A percentile compares a stretch with the other conserved stretches of the same genome.
Evolutionary conservation across 2,329 filamentous ascomycete genomes (phyloP).

Genomic region (Chaetomium sp.): DNA sequence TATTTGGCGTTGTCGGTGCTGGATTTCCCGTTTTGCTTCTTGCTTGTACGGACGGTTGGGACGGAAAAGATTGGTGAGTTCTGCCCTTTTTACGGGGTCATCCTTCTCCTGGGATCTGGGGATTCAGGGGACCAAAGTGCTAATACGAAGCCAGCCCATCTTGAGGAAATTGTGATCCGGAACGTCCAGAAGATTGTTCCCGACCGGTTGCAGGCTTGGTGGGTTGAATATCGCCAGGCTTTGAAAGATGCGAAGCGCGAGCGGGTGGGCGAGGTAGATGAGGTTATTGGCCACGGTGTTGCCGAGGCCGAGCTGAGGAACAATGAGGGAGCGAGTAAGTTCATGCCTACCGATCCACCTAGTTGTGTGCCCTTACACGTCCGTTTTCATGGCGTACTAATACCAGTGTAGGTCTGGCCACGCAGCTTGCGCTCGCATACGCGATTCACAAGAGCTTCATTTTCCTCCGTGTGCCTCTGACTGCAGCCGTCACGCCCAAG

Average conservation of each 20-base stretch:
- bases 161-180: slow-evolving; percentile 63
- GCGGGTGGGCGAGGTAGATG: slow-evolving; percentile 5
- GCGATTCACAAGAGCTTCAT: slow-evolving; percentile 98
- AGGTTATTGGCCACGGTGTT: slow-evolving; percentile 46
- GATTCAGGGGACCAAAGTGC: not conserved
- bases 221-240: slow-evolving; percentile 43
- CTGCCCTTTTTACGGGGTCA: too few relatives aligned
- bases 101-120: too few relatives aligned
- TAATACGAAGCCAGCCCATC: slow-evolving; percentile 38
- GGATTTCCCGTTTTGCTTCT: slow-evolving; percentile 93
- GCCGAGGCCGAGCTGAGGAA: slow-evolving; percentile 56
- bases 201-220: slow-evolving; percentile 49
- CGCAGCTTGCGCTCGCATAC: slow-evolving; percentile 87
- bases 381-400: not conserved
- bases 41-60: slow-evolving; percentile 75
- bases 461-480: slow-evolving; percentile 87
- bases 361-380: not conserved
- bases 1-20: slow-evolving; percentile 76
- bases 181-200: slow-evolving; percentile 54
- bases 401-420: slow-evolving; percentile 50
- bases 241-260: slow-evolving; percentile 36
- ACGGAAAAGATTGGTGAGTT: slow-evolving; percentile 74
- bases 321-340: slow-evolving; percentile 67
- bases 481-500: slow-evolving; percentile 84
- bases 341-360: not conserved